Evolutionary conservation across 2,329 filamentous ascomycete species (phyloP), one percentile per base, ranked within the genome.

Genomic region (Allantophomopsis cytisporea): DNA sequence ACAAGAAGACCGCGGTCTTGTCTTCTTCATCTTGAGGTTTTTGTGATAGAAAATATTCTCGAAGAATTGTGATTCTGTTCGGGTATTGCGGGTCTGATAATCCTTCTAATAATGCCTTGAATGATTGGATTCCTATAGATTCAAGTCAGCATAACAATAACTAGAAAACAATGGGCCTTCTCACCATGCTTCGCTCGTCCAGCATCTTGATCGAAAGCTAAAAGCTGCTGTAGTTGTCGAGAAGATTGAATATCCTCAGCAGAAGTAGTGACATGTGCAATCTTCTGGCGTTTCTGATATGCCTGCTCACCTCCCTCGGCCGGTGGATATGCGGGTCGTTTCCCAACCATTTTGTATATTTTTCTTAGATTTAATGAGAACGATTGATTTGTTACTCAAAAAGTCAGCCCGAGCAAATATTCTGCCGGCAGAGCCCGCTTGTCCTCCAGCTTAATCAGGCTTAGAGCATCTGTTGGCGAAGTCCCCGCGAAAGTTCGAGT

Each of bases 151-250:
- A 31, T 33, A 30, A 34, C 37, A 43, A 10, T n/a, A 35, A 35
- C 2, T 17, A 16, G 13, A 17, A 32, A 35, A 38, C 34, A 28
- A 37, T 36, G 28, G 40, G 8, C 32, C 2, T 15, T 34, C 60
- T 37, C 60, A 73, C 72, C 80, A 60, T 82, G 81, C 55, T 80
- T 73, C 51, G 80, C 68, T 59, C 74, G 66, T 52, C 66, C 63
- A 56, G 76, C 60, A 56, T 86, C 78, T 59, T 86, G 81, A 47
- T 82, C 69, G 53, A 87, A 87, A 40, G 67, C 60, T 32, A 91
- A 67, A 35, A 86, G 65, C 43, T 76, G 68, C 51, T 71, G 72
- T 43, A 91, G 65, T 53, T 91, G 81, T 39, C 74, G 68, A 45
- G 71, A 69, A 31, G 75, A 75, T 37, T 66, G 61, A 36, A 84